Evolutionary conservation across 1,284 basidiomycete genomes (phyloP), one percentile per base, ranked within the genome.

Genomic region (Chalciporus sp.): DNA sequence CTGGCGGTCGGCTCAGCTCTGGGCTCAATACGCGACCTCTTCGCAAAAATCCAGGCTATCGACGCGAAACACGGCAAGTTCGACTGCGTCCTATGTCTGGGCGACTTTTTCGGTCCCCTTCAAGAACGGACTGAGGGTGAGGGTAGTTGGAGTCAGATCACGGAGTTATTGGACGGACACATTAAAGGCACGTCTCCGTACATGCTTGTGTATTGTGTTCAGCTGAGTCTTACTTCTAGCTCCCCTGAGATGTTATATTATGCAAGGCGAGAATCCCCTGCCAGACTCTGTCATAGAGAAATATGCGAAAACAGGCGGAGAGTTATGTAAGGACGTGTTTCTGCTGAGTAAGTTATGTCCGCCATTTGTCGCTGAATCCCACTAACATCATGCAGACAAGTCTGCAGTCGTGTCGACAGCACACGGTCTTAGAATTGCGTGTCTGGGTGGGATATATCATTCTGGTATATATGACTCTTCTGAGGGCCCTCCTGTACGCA

Each of bases 1-100:
- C 80, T 98, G 51, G 88, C 92, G 7, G 86, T 97, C 41, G 96
- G 95, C 2, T 86, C 95, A 35, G 86, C 91, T 12, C 75, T 80
- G n/a, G 94, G 94, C 12, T 83, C 84, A 0, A 84, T 98, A 61
- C 72, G 75, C 40, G 82, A 86, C 14, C 76, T 97, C 16, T 87
- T 93, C 61, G 69, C 83, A 51, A 98, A 97, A 76, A 82, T 97
- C 59, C 85, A 84, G 49, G 78, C 85, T 19, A 95, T 98, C 64
- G 86, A 99, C 74, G 78, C 84, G 53, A 98, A 98, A 71, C 92
- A 98, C 73, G 95, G 95, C 52, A 94, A 93, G 63, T 99, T 99
- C 68, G 88, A 94, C 63, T 83, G 94, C 35, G 85, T 91, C 17
- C 80, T 99, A 42, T 90, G 94, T 61, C 76, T 85, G 3, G 95